Evolutionary conservation across 768 basidiomycete species (phyloP).

Genomic region (Pseudohyphozyma bogoriensis): DNA sequence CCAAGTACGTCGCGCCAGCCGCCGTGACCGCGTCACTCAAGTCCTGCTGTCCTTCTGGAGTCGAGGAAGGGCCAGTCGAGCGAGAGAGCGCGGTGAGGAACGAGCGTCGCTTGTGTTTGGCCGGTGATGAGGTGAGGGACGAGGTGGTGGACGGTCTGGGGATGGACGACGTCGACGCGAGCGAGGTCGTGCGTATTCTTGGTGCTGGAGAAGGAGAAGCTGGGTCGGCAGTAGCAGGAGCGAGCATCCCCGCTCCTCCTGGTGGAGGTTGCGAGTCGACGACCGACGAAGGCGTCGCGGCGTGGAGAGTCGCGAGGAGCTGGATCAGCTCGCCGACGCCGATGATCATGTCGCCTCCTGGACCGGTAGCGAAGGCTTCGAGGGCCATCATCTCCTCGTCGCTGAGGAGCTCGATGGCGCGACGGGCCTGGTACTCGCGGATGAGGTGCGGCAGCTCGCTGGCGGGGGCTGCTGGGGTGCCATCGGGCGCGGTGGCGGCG

Average conservation of each 20-base stretch:
- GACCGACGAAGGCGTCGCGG: neutral
- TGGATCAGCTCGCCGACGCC: slow-evolving; percentile 9
- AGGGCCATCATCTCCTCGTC: neutral
- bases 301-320: neutral
- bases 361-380: neutral
- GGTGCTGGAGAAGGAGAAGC: neutral
- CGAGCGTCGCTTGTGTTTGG: slow-evolving; percentile 1
- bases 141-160: neutral
- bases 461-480: neutral
- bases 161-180: neutral
- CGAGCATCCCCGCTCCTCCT: neutral
- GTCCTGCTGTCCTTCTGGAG: slow-evolving; percentile 9
- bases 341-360: slow-evolving; percentile 6
- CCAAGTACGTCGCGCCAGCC: slow-evolving; percentile 16
- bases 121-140: neutral
- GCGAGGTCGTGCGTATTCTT: neutral
- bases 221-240: neutral
- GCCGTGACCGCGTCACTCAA: slow-evolving; percentile 1
- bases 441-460: slow-evolving; percentile 9
- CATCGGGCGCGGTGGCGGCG: too few species aligned
- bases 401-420: slow-evolving; percentile 14
- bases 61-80: neutral
- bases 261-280: too few species aligned
- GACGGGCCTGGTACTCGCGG: slow-evolving; percentile 9
- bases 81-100: slow-evolving; percentile 4